Conservation (phyloP, 83 land plant species). For the Diphasiastrum complanatum region DNA sequence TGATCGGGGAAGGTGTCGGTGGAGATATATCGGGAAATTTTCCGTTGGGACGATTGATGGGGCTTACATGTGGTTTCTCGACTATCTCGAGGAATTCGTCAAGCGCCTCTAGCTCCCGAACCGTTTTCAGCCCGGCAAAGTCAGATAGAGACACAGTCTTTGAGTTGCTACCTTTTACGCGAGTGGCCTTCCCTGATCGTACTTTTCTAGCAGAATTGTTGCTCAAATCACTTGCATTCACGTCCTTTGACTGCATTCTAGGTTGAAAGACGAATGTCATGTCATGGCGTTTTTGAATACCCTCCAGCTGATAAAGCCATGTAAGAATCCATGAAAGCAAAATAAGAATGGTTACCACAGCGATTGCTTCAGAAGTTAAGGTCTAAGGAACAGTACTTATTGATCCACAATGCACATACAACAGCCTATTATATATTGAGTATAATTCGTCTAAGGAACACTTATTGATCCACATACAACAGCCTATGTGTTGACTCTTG, state of each 20-base stretch:
- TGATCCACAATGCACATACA: no score
- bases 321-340: neutral
- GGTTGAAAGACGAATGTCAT: constrained; percentile 27
- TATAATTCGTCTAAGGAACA: no score
- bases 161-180: no score
- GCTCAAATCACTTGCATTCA: constrained; percentile 14
- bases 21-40: constrained; percentile 35
- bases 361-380: neutral
- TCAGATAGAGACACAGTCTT: no score
- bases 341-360: no score
- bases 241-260: neutral
- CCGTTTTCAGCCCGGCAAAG: no score
- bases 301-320: constrained; percentile 16
- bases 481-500: no score
- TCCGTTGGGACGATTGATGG: constrained; percentile 14
- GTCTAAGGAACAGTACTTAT: neutral
- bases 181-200: neutral
- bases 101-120: no score
- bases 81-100: no score
- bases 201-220: constrained; percentile 18
- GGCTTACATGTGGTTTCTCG: constrained; percentile 4
- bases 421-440: no score
- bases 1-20: constrained; percentile 45
- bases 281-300: constrained; percentile 21
- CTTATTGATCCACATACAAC: no score